Evolutionary conservation across 176 grass and related monocot genomes (phyloP), one percentile per base, ranked within the genome.

Genomic region (Oryza officinalis): DNA sequence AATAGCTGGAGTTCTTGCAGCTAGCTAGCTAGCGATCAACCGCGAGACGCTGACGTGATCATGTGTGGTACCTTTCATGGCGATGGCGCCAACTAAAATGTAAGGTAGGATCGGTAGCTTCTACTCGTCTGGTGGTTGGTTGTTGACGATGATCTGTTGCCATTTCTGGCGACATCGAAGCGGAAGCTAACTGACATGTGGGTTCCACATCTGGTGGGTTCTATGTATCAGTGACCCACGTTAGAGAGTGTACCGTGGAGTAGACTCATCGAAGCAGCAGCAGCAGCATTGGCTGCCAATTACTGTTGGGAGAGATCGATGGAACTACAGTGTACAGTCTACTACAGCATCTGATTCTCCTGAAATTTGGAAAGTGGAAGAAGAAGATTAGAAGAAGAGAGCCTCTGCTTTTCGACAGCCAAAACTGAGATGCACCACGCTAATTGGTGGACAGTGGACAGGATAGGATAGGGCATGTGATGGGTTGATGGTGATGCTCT

Each of bases 321-420:
- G 1, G 52, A 20, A 9, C 6, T n/a, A n/a, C 47, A 50, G 4
- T 57, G 52, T 57, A 57, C 52, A 57, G 52, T 57, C 2, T 57
- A n/a, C 18, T 57, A n/a, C 52, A 57, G 65, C 59, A 67, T 67
- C 28, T 41, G 41, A 59, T 41, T 35, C 23, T 28, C 52, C 20
- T 9, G 20, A 3, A 22, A 6, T 57, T 20, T 57, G 52, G 52
- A 57, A 57, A 57, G 18, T 9, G 17, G 15, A 54, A 22, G 50
- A 54, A 54, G 33, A 3, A 60, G 40, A 41, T 41, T 41, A 41
- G 2, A 61, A 46, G 40, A 27, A 38, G 37, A 35, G 70, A 17
- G 54, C 78, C 70, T 12, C 84, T 65, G 27, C 27, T 63, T 37
- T 71, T 49, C 20, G 37, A 79, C 54, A 47, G 30, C 41, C 31